Percentiles rank a stretch among this genome's conserved stretches.
These are phyloP conservation scores for Colletotrichum cuscutae DNA, from an alignment of 2,329 filamentous ascomycete species.

Conservation along the genomic window DNA sequence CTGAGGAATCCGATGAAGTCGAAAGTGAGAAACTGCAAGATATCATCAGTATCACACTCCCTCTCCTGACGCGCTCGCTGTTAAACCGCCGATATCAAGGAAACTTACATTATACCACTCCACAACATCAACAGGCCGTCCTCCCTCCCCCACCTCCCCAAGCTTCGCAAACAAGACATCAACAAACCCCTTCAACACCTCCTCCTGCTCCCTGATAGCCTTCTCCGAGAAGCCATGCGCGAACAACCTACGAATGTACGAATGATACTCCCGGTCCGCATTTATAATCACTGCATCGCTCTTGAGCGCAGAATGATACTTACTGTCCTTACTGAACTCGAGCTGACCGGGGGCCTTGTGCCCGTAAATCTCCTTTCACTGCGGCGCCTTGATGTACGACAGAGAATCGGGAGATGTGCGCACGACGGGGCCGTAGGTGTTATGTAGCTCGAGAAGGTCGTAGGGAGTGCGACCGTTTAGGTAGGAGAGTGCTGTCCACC, in stretches of 20 bases:
- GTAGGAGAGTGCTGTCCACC: constrained; percentile 10
- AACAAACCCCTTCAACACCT: constrained; percentile 47
- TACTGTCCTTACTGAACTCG: constrained; percentile 24
- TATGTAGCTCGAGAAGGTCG: constrained; percentile 45
- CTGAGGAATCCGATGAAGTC: constrained; percentile 43
- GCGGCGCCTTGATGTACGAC: constrained; percentile 49
- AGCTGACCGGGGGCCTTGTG: constrained; percentile 22
- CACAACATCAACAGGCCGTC: constrained; percentile 37
- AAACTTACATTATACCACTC: constrained; percentile 38
- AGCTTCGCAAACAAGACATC: constrained; percentile 50
- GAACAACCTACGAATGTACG: constrained; percentile 14
- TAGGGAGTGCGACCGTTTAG: constrained; percentile 36
- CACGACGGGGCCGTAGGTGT: constrained; percentile 55
- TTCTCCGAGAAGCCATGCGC: constrained; percentile 38
- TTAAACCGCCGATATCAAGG: neutral
- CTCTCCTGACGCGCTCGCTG: too few species aligned
- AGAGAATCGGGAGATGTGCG: constrained; percentile 57
- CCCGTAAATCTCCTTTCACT: constrained; percentile 54
- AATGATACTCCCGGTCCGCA: constrained; percentile 1
- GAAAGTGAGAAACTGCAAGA: constrained; percentile 38
- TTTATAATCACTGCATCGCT: constrained; percentile 33
- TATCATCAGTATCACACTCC: neutral
- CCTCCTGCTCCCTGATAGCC: constrained; percentile 38
- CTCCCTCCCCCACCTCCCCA: constrained; percentile 39
- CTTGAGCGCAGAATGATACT: neutral